Conservation (phyloP, 2,329 filamentous ascomycete genomes). For the Ilyonectria mors-panacis region DNA sequence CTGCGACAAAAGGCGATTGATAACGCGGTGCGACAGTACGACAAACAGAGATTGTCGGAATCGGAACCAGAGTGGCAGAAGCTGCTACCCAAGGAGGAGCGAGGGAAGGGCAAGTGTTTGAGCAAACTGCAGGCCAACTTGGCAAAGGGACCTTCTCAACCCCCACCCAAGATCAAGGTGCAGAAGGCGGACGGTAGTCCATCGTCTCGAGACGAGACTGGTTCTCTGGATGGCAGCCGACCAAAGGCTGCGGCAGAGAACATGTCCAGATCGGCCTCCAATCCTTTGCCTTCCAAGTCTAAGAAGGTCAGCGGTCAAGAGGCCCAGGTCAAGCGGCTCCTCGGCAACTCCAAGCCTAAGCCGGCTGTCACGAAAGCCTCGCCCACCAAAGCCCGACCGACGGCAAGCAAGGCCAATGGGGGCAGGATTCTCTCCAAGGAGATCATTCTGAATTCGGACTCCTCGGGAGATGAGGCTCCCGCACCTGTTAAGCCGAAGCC, state of each 20-base stretch:
- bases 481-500: constrained; percentile 54
- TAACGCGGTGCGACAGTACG: constrained; percentile 72
- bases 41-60: constrained; percentile 70
- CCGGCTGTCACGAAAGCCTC: constrained; percentile 52
- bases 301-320: constrained; percentile 71
- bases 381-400: constrained; percentile 59
- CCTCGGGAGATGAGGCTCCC: constrained; percentile 65
- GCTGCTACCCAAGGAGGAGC: constrained; percentile 70
- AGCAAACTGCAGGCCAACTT: constrained; percentile 74
- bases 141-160: constrained; percentile 64
- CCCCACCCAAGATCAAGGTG: constrained; percentile 65
- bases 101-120: constrained; percentile 71
- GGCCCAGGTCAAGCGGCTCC: constrained; percentile 69
- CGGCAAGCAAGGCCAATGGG: constrained; percentile 54
- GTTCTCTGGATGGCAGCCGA: constrained; percentile 49
- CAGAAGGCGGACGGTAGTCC: constrained; percentile 66
- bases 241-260: constrained; percentile 55
- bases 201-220: constrained; percentile 57
- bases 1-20: constrained; percentile 74
- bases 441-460: constrained; percentile 70
- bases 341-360: constrained; percentile 57
- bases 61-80: constrained; percentile 74
- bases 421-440: constrained; percentile 68
- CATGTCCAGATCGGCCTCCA: constrained; percentile 67
- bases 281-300: constrained; percentile 64